Evolutionary conservation across 768 basidiomycete species (phyloP), one percentile per base, ranked within the genome.

Genomic region (Pulveroboletus sp.): DNA sequence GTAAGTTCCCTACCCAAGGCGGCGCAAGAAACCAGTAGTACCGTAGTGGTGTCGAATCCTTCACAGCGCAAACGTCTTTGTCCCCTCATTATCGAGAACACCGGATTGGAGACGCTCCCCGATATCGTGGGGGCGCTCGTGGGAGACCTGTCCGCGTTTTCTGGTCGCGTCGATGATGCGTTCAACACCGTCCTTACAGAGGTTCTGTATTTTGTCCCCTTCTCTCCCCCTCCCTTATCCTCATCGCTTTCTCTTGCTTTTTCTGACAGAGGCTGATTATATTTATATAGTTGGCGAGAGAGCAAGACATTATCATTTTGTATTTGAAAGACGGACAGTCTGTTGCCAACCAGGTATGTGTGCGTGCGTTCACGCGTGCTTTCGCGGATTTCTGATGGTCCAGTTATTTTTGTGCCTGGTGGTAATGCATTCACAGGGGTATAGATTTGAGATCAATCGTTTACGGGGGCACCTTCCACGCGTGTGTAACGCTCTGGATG

Each of bases 301-400:
- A 47, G 27, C 60, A 61, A 39, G 59, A 58, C 21, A 38, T 56
- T 11, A 41, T 58, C 10, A 7, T 61, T 18, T 2, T 61, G n/a
- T 55, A 55, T 39, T 35, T 61, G 39, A 61, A 61, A 38, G 60
- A 61, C 21, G 56, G 60, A 11, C 57, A 50, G 39, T 58, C 60
- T 12, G 24, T 43, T 12, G 28, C 30, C 7, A 30, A 56, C 38
- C 51, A 32, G 51, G 59, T 55, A 21, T 3, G 21, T 21, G 21
- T 21, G 21, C 21, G 21, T 21, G 21, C 3, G 21, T 21, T 21
- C 21, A 21, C 21, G 21, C 21, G 21, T 21, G 21, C 21, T 3
- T 21, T 21, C 2, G 21, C 21, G 21, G 21, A 21, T 21, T 21
- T 21, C 21, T 21, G 21, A 21, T 3, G 21, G 21, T 21, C 21